Percentiles rank a stretch among this genome's conserved stretches.
Conservation (phyloP, 169 alveolate genomes). For the Cryptosporidium viatorum region DNA sequence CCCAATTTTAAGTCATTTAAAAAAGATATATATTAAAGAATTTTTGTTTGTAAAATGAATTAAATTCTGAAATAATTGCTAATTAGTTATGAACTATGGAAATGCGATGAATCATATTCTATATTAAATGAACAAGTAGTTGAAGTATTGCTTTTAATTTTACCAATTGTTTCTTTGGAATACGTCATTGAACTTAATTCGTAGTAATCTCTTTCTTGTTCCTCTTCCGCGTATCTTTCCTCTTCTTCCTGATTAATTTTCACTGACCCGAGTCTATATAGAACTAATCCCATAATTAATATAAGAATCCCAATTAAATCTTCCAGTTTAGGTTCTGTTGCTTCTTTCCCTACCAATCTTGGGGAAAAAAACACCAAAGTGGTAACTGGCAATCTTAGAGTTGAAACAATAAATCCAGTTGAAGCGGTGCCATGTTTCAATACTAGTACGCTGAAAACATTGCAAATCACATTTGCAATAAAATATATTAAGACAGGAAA, state of each 20-base stretch:
- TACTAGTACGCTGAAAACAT: constrained; percentile 71
- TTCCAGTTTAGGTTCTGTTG: constrained; percentile 52
- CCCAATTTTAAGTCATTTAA: not conserved
- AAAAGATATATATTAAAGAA: not conserved
- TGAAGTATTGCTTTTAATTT: constrained; percentile 13
- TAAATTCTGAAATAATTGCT: not conserved
- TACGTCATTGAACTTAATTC: constrained; percentile 56
- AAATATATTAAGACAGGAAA: constrained; percentile 59
- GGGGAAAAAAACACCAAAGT: constrained; percentile 75
- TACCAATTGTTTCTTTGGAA: not conserved
- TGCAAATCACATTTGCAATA: constrained; percentile 66
- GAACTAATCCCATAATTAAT: constrained; percentile 9
- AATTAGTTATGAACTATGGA: constrained; percentile 39
- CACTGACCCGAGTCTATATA: constrained; percentile 47
- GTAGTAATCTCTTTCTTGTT: constrained; percentile 9
- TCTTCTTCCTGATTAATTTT: constrained; percentile 30
- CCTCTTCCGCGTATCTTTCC: not conserved
- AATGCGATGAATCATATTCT: constrained; percentile 26
- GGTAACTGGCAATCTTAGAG: constrained; percentile 76
- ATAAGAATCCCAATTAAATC: constrained; percentile 74
- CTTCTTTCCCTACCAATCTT: constrained; percentile 72
- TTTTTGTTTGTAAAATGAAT: not conserved
- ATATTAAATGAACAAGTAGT: constrained; percentile 55
- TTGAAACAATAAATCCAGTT: constrained; percentile 67
- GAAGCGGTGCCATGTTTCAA: constrained; percentile 75